A percentile compares a stretch with the other conserved stretches of the same genome.
Evolutionary conservation across 108 stramenopile genomes (phyloP).

Genomic region (Pseudonitzschia multiseries): DNA sequence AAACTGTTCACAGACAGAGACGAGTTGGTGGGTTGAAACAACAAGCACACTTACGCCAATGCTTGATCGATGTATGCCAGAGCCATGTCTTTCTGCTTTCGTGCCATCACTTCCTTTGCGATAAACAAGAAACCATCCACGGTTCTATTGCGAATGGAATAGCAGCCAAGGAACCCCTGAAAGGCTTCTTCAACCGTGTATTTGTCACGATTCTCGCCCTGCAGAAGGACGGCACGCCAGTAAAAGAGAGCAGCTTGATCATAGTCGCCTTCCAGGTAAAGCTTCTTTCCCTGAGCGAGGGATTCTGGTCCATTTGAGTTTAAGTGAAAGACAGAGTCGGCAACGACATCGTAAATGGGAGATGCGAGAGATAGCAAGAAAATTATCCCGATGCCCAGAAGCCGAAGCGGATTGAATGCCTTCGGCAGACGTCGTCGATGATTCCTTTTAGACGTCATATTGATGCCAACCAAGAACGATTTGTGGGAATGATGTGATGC

Average conservation of each 20-base stretch:
- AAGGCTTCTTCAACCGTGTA: conserved; percentile 75
- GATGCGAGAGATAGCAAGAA: background rate
- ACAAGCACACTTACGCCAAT: conserved; percentile 25
- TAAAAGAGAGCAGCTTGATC: conserved; percentile 54
- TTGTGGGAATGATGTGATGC: background rate
- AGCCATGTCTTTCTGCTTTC: conserved; percentile 76
- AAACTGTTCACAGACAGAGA: no score
- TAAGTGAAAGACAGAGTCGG: conserved; percentile 23
- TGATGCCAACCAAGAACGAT: background rate
- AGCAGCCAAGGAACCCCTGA: conserved; percentile 65
- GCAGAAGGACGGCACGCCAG: conserved; percentile 73
- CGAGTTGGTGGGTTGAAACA: no score
- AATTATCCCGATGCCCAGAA: background rate
- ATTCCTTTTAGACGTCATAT: background rate
- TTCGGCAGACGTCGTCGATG: background rate
- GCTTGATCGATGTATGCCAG: conserved; percentile 62
- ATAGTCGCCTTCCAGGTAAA: conserved; percentile 47
- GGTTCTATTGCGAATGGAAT: conserved; percentile 40
- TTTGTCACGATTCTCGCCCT: conserved; percentile 33
- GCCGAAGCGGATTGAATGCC: background rate
- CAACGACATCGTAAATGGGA: background rate
- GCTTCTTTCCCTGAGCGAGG: conserved; percentile 43
- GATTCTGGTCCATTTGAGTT: conserved; percentile 50
- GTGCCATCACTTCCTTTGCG: conserved; percentile 57
- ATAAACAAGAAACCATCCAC: conserved; percentile 74